phyloP scores from a whole-genome alignment of 495 filamentous ascomycete species.

The Hypoxylon rickii region DNA sequence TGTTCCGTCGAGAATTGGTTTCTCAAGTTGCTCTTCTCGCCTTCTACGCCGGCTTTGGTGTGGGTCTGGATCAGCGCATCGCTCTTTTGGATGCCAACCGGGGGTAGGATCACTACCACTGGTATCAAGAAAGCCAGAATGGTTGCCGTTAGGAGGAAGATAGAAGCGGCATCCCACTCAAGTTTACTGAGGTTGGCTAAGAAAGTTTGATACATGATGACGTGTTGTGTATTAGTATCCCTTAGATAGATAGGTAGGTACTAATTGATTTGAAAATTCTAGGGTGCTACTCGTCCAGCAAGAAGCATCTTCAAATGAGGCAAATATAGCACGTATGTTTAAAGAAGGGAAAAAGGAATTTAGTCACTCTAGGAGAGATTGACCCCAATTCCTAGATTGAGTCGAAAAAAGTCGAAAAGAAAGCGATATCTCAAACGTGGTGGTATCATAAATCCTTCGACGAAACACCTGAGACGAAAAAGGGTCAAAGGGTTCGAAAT shows the following conservation, averaged over 20 bases:
- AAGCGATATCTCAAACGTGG: not conserved
- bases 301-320: conserved; percentile 16
- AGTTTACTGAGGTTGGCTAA: conserved; percentile 4
- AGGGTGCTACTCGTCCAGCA: conserved; percentile 31
- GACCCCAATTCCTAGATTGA: too few relatives aligned
- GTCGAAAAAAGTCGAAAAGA: not conserved
- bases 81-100: conserved; percentile 47
- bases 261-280: conserved; percentile 5
- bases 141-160: conserved; percentile 51
- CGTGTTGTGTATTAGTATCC: too few relatives aligned
- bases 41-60: conserved; percentile 41
- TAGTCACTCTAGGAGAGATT: too few relatives aligned
- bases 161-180: conserved; percentile 37
- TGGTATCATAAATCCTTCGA: conserved; percentile 6
- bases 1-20: conserved; percentile 46
- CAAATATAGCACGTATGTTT: too few relatives aligned
- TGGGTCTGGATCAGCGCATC: conserved; percentile 56
- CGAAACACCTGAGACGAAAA: conserved; percentile 29
- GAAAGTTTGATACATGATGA: conserved; percentile 20
- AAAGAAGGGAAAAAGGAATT: too few relatives aligned
- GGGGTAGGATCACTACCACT: conserved; percentile 52
- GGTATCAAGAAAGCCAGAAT: conserved; percentile 54
- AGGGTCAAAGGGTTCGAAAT: conserved; percentile 12
- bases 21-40: conserved; percentile 48
- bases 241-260: conserved; percentile 8